phyloP scores from a whole-genome alignment of 164 flowering plant species.

The Warburgia ugandensis region DNA sequence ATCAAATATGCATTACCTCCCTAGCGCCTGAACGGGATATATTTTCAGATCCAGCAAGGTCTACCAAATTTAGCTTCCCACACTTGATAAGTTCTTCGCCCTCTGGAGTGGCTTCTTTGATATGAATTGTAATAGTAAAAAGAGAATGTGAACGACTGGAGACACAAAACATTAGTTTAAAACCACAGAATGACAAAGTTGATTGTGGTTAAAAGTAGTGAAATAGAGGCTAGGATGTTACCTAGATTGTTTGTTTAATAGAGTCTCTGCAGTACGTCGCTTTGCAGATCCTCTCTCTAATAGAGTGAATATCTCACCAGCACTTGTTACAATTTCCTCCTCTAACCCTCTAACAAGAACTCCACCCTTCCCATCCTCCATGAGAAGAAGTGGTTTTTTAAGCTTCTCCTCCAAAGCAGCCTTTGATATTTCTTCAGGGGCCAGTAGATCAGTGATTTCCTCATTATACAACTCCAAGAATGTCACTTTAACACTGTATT shows the following conservation, averaged over 20 bases:
- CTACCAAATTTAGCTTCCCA: conserved; percentile 95
- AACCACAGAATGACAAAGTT: too few relatives aligned
- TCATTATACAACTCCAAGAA: conserved; percentile 91
- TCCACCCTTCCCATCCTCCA: conserved; percentile 99
- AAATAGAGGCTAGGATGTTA: too few relatives aligned
- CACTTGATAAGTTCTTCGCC: conserved; percentile 98
- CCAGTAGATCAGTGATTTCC: conserved; percentile 90
- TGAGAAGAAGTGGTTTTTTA: conserved; percentile 72
- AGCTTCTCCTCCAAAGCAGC: conserved; percentile 67
- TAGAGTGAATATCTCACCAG: conserved; percentile 76
- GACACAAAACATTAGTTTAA: too few relatives aligned
- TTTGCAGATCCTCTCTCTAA: conserved; percentile 94
- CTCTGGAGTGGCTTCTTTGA: conserved; percentile 93
- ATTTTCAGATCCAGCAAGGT: conserved; percentile 96
- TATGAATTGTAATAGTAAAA: conserved; percentile 91
- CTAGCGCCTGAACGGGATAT: conserved; percentile 99
- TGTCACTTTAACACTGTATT: conserved; percentile 97
- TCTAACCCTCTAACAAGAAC: conserved; percentile 93
- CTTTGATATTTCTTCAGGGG: conserved; percentile 76
- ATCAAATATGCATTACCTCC: conserved; percentile 44
- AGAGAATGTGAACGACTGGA: conserved; percentile 95
- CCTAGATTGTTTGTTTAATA: conserved; percentile 94
- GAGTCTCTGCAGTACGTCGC: conserved; percentile 93
- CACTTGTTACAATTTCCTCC: conserved; percentile 93
- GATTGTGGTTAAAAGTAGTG: too few relatives aligned